Evolutionary conservation across 1,284 basidiomycete genomes (phyloP).

Genomic region (Hymenochaete sp.): DNA sequence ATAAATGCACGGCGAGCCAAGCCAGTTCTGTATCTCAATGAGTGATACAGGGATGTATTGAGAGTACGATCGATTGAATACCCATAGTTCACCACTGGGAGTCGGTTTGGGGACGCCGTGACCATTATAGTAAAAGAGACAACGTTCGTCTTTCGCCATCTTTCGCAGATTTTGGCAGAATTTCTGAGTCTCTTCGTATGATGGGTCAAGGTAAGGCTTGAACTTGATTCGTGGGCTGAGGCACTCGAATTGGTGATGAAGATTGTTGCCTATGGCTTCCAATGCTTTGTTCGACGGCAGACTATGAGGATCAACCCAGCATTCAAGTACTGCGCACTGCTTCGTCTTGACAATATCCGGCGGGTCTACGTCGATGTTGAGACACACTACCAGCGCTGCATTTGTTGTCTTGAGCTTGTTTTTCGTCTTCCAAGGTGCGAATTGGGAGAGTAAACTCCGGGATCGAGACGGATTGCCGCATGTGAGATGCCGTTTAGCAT

Average conservation of each 20-base stretch:
- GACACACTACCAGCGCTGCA: conserved; percentile 88
- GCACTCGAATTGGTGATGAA: conserved; percentile 95
- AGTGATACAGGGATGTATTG: conserved; percentile 97
- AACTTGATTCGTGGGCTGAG: conserved; percentile 87
- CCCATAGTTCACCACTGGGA: conserved; percentile 95
- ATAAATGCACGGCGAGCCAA: conserved; percentile 92
- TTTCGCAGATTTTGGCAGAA: conserved; percentile 83
- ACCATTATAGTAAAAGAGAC: conserved; percentile 97
- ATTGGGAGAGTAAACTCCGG: conserved; percentile 54
- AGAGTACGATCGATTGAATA: conserved; percentile 96
- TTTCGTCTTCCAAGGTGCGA: conserved; percentile 72
- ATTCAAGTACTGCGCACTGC: conserved; percentile 91
- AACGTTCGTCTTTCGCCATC: conserved; percentile 88
- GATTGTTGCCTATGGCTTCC: conserved; percentile 83
- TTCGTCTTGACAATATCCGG: conserved; percentile 97
- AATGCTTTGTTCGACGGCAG: conserved; percentile 84
- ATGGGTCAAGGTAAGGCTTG: conserved; percentile 90
- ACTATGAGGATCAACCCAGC: conserved; percentile 94
- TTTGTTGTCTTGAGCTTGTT: conserved; percentile 87
- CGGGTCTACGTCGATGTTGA: conserved; percentile 97
- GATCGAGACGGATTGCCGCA: conserved; percentile 75
- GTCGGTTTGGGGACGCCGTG: conserved; percentile 98
- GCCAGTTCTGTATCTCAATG: conserved; percentile 87
- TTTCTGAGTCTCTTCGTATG: conserved; percentile 88
- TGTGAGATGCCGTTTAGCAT: conserved; percentile 78